These are phyloP conservation scores for Plantago ovata DNA, from an alignment of 257 asterid species.

Conservation along the genomic window DNA sequence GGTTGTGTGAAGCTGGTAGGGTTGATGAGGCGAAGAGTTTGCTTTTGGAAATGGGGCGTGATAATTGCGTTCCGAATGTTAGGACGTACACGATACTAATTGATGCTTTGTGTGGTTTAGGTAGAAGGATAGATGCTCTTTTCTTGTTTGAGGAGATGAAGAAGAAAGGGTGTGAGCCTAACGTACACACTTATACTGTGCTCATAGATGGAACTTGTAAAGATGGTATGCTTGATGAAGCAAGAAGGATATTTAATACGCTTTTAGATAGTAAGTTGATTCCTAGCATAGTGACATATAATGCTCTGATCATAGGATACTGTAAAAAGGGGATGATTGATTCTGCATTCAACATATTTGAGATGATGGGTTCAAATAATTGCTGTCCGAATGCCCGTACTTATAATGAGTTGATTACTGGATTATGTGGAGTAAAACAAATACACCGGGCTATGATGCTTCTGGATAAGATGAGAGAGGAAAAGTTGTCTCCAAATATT, in stretches of 20 bases:
- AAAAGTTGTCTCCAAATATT: constrained; percentile 31
- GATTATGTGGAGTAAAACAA: constrained; percentile 37
- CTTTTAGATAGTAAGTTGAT: constrained; percentile 33
- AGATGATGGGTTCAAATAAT: constrained; percentile 35
- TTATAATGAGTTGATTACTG: constrained; percentile 48
- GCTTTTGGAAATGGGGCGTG: constrained; percentile 39
- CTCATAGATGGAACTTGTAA: constrained; percentile 43
- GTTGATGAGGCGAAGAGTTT: constrained; percentile 32
- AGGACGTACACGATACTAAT: constrained; percentile 45
- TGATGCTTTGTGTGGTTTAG: constrained; percentile 37
- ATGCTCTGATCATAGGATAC: constrained; percentile 46
- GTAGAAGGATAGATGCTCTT: constrained; percentile 41
- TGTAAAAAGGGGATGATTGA: constrained; percentile 43
- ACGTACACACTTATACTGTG: constrained; percentile 48
- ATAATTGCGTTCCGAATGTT: constrained; percentile 41
- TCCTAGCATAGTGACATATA: constrained; percentile 43
- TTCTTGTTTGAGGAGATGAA: constrained; percentile 42
- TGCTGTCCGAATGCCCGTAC: constrained; percentile 45
- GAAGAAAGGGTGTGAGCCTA: constrained; percentile 49
- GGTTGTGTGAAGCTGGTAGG: constrained; percentile 40
- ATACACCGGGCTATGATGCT: constrained; percentile 47
- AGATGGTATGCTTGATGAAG: constrained; percentile 36
- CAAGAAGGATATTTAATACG: constrained; percentile 26
- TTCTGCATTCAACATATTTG: constrained; percentile 35
- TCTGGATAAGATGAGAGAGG: constrained; percentile 37